Evolutionary conservation across 192 early-diverging fungal genomes (phyloP).

Genomic region (Linnemannia hyalina): DNA sequence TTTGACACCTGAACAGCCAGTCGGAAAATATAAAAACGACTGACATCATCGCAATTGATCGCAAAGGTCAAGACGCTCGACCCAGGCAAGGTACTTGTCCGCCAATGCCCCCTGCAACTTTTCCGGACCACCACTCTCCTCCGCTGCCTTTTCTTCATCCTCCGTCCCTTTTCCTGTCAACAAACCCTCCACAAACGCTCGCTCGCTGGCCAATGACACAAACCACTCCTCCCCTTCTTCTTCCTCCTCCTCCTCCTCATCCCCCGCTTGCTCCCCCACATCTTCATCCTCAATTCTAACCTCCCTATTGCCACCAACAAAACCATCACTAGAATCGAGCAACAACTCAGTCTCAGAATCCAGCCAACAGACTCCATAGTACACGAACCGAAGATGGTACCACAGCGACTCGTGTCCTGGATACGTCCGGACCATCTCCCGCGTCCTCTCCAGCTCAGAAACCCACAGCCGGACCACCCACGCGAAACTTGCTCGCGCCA

Average conservation of each 20-base stretch:
- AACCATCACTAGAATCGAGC: background rate
- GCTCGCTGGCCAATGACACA: slow-evolving; percentile 22
- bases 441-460: slow-evolving; percentile 37
- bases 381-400: slow-evolving; percentile 64
- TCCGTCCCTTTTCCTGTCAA: no score
- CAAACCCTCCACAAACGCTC: slow-evolving; percentile 6
- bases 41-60: background rate
- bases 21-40: no score
- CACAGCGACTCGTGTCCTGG: slow-evolving; percentile 68
- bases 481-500: slow-evolving; percentile 21
- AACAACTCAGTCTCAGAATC: slow-evolving; percentile 23
- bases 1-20: no score
- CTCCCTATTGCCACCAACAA: background rate
- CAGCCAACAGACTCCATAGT: slow-evolving; percentile 48
- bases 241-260: background rate
- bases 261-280: background rate
- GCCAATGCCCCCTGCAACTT: slow-evolving; percentile 6
- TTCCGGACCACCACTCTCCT: background rate
- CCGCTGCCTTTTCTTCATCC: background rate
- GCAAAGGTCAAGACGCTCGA: slow-evolving; percentile 11
- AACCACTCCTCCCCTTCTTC: background rate
- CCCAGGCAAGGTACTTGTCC: slow-evolving; percentile 21
- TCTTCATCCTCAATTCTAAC: background rate
- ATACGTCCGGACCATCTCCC: slow-evolving; percentile 49
- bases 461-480: slow-evolving; percentile 51